phyloP scores from a whole-genome alignment of 768 basidiomycete species.

The Dendrothele bispora region DNA sequence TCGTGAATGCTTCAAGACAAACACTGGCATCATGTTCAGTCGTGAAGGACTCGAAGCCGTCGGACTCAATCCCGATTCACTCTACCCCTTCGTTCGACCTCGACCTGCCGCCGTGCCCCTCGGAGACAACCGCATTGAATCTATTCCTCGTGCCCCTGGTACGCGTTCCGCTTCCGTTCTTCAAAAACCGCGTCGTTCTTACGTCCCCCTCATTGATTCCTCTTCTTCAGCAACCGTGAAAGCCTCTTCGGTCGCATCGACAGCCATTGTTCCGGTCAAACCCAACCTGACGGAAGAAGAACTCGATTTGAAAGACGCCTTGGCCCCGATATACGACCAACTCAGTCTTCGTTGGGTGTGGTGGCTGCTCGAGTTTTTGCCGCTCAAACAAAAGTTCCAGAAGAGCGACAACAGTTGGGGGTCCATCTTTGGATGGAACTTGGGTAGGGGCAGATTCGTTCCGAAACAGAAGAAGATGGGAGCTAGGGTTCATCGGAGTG shows the following conservation, averaged over 20 bases:
- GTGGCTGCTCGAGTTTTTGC: conserved; percentile 67
- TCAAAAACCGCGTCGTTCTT: not conserved
- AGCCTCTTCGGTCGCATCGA: not conserved
- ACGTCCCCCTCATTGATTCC: not conserved
- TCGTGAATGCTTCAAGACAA: conserved; percentile 55
- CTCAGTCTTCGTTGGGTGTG: conserved; percentile 45
- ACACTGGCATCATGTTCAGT: conserved; percentile 63
- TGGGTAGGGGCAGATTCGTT: conserved; percentile 40
- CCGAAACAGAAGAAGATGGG: conserved; percentile 36
- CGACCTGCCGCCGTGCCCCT: conserved; percentile 40
- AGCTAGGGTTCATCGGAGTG: conserved; percentile 45
- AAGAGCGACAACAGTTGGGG: conserved; percentile 40
- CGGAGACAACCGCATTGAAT: conserved; percentile 19
- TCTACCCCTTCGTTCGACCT: conserved; percentile 42
- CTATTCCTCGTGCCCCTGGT: conserved; percentile 9
- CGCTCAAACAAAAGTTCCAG: conserved; percentile 40
- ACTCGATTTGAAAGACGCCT: conserved; percentile 59
- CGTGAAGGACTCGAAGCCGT: conserved; percentile 41
- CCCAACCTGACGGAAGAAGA: conserved; percentile 45
- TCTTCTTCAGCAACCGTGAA: not conserved
- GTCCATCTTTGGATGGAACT: conserved; percentile 34
- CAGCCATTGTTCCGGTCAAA: not conserved
- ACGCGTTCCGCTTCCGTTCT: not conserved
- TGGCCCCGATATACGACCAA: conserved; percentile 55
- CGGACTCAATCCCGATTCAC: conserved; percentile 44